Evolutionary conservation across 2,329 filamentous ascomycete genomes (phyloP).

Genomic region (Trichoderma citrinoviride): DNA sequence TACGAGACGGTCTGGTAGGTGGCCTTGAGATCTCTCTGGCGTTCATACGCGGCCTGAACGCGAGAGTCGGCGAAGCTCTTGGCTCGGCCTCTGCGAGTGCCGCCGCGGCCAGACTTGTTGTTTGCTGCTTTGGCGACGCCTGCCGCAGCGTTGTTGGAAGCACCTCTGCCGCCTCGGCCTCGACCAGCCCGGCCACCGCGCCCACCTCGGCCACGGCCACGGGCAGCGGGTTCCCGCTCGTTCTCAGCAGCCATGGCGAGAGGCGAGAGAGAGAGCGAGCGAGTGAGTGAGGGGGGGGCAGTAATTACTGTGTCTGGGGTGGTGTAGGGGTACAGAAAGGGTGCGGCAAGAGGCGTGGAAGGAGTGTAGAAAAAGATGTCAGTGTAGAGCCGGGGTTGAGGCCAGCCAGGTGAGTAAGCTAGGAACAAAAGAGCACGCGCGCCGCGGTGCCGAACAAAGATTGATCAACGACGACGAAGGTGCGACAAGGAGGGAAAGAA

Average conservation of each 20-base stretch:
- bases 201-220: constrained; percentile 38
- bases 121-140: constrained; percentile 35
- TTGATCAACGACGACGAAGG: constrained; percentile 1
- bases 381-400: constrained; percentile 19
- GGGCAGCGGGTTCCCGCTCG: constrained; percentile 38
- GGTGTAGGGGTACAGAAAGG: not conserved
- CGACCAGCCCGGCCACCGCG: constrained; percentile 32
- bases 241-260: constrained; percentile 40
- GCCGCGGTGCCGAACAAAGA: constrained; percentile 10
- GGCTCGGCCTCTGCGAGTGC: constrained; percentile 49
- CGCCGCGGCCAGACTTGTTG: constrained; percentile 39
- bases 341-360: not conserved
- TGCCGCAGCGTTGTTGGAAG: constrained; percentile 30
- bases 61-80: constrained; percentile 55
- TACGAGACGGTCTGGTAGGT: constrained; percentile 62
- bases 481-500: not conserved
- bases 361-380: not conserved
- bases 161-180: constrained; percentile 29
- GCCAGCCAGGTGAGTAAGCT: constrained; percentile 22
- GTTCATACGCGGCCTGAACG: constrained; percentile 58
- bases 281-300: not conserved
- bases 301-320: not conserved
- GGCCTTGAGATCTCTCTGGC: constrained; percentile 65
- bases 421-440: constrained; percentile 15
- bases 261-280: constrained; percentile 22